Evolutionary conservation across 495 filamentous ascomycete genomes (phyloP), one percentile per base, ranked within the genome.

Genomic region (Chaetomidium leptoderma): DNA sequence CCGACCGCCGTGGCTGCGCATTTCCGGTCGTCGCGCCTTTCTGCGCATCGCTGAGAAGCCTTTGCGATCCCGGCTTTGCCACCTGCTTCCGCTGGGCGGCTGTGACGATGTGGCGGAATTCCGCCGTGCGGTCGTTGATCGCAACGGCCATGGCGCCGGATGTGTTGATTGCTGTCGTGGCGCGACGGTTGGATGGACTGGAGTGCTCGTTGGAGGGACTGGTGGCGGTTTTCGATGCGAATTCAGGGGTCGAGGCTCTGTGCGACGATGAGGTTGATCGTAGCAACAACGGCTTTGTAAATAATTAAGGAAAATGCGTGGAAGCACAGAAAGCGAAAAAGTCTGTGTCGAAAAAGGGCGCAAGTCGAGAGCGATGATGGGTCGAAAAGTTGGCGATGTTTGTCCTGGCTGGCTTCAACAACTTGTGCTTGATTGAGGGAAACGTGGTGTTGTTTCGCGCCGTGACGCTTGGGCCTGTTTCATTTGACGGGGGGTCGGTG

Each of bases 71-170:
- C 35, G 86, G 78, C 73, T 90, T 93, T 1, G 83, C 74, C 14
- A 82, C 79, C 54, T 87, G 80, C 40, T 85, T 82, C 63, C 84
- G 87, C 72, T 95, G 89, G 54, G 88, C 88, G 65, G 91, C 90
- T 19, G 80, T 78, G 47, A 97, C 82, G 68, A 97, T 91, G 59
- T 90, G 85, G 64, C 86, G 87, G 77, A 98, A 98, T 76, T 98
- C 93, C 69, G 80, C 80, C 53, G 93, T 98, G 64, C 93, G 89
- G 75, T 98, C 93, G 80, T 98, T 95, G 73, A 97, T 96, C 42
- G 90, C 91, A 64, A 81, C 73, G 44, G 77, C 80, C 78, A 82
- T 81, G 17, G 46, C 64, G 67, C 59, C 24, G 32, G 48, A 11
- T 42, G 23, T 53, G 17, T 30, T 13, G 14, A 27, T 17, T 52